phyloP scores from a whole-genome alignment of 129 eudicot species.

The Silybum marianum region DNA sequence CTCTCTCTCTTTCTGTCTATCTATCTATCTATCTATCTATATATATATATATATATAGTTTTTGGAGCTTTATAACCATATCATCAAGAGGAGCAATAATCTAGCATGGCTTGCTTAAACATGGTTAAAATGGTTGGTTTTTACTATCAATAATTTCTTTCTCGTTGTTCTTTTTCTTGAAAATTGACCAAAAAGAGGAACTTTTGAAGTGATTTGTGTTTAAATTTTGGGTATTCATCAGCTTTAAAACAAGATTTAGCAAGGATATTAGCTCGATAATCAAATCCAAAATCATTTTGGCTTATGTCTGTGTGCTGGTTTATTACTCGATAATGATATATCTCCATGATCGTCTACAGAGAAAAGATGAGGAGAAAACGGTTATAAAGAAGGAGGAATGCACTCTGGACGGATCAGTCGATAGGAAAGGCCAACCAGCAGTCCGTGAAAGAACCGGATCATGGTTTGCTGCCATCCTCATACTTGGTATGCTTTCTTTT shows the following conservation, averaged over 20 bases:
- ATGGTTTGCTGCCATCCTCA: conserved; percentile 79
- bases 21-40: not conserved
- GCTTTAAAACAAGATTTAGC: not conserved
- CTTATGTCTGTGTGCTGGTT: not conserved
- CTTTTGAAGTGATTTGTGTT: not conserved
- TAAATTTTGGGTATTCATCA: not conserved
- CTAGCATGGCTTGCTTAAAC: conserved; percentile 53
- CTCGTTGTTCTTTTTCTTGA: not conserved
- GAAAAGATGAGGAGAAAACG: conserved; percentile 40
- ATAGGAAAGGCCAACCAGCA: conserved; percentile 66
- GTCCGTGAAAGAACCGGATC: conserved; percentile 66
- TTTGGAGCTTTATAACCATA: conserved; percentile 2
- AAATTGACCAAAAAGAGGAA: conserved; percentile 2
- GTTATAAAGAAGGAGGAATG: conserved; percentile 44
- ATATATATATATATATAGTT: not conserved
- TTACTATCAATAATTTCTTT: not conserved
- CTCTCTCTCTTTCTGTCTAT: not conserved
- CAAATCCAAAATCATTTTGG: not conserved
- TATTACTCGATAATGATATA: not conserved
- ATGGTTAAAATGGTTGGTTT: conserved; percentile 34
- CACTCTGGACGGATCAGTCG: conserved; percentile 80
- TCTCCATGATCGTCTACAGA: conserved; percentile 28
- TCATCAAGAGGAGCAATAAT: conserved; percentile 15
- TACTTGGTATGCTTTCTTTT: conserved; percentile 55
- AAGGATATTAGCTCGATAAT: not conserved